phyloP scores from a whole-genome alignment of 331 rosid genomes.

The Arachis monticola region DNA sequence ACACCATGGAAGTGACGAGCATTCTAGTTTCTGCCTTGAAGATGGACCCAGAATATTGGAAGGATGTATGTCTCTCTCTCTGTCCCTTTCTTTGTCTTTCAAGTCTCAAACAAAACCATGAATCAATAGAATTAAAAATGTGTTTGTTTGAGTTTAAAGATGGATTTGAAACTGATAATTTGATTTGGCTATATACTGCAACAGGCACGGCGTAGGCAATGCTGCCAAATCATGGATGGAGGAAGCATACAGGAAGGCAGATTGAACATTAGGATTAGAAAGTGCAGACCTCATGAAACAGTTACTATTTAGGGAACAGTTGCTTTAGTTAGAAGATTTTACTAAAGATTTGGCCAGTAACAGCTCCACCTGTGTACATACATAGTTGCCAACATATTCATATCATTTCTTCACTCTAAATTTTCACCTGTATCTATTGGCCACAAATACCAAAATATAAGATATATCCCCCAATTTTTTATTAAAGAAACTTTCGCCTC shows the following conservation, averaged over 20 bases:
- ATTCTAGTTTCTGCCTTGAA: constrained; percentile 69
- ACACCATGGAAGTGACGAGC: constrained; percentile 43
- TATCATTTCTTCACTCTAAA: constrained; percentile 14
- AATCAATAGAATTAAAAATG: not conserved
- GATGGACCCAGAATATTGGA: constrained; percentile 68
- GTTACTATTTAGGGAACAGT: constrained; percentile 49
- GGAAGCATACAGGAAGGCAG: constrained; percentile 48
- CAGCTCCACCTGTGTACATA: constrained; percentile 45
- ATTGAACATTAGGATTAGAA: constrained; percentile 68
- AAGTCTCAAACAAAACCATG: not conserved
- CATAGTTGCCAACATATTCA: constrained; percentile 24
- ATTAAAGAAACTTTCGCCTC: no score
- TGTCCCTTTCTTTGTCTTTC: not conserved
- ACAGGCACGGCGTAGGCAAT: constrained; percentile 77
- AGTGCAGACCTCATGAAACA: constrained; percentile 71
- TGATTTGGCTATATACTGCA: constrained; percentile 37
- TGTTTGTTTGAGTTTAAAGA: not conserved
- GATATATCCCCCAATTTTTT: not conserved
- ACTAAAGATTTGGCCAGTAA: constrained; percentile 3
- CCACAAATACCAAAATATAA: not conserved
- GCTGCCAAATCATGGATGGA: constrained; percentile 71
- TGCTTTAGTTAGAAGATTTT: constrained; percentile 28
- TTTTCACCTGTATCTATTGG: constrained; percentile 1
- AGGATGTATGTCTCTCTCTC: constrained; percentile 48
- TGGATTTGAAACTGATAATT: constrained; percentile 27